Evolutionary conservation across 2,329 filamentous ascomycete genomes (phyloP).

Genomic region (Colletotrichum aenigma): DNA sequence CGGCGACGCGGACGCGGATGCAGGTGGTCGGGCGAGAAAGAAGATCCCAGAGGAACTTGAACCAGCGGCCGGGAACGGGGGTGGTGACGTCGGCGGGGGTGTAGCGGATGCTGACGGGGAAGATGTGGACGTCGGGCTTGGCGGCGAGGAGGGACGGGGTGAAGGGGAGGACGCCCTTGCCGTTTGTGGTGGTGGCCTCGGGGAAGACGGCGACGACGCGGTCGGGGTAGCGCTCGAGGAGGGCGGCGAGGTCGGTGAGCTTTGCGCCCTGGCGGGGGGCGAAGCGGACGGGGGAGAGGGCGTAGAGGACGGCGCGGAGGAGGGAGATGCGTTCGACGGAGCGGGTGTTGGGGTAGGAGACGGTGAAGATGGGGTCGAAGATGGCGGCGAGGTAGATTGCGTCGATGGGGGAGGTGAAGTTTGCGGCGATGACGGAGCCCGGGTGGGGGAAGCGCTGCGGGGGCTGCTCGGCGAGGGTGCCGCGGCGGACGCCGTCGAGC

Average conservation of each 20-base stretch:
- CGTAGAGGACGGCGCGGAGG: constrained; percentile 73
- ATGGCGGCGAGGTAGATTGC: constrained; percentile 92
- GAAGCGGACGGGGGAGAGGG: constrained; percentile 65
- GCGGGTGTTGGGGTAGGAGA: constrained; percentile 76
- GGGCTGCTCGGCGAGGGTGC: constrained; percentile 79
- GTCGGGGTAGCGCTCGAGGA: constrained; percentile 72
- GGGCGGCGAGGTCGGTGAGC: constrained; percentile 64
- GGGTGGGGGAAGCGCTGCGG: constrained; percentile 76
- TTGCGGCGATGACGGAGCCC: constrained; percentile 84
- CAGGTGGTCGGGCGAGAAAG: constrained; percentile 85
- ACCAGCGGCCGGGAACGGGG: constrained; percentile 77
- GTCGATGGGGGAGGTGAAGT: constrained; percentile 92
- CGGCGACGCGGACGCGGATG: constrained; percentile 89
- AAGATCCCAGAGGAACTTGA: constrained; percentile 82
- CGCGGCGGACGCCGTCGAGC: constrained; percentile 93
- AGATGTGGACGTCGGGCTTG: constrained; percentile 74
- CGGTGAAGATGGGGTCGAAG: constrained; percentile 93
- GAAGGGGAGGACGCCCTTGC: constrained; percentile 84
- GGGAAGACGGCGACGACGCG: constrained; percentile 88
- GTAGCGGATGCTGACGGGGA: constrained; percentile 89
- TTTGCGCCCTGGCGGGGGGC: constrained; percentile 45
- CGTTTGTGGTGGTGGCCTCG: constrained; percentile 94
- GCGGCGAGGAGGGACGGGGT: constrained; percentile 76
- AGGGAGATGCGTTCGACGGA: constrained; percentile 80
- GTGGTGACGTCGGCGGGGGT: constrained; percentile 89